Evolutionary conservation across 495 filamentous ascomycete species (phyloP).

Genomic region (Cercophora samala): DNA sequence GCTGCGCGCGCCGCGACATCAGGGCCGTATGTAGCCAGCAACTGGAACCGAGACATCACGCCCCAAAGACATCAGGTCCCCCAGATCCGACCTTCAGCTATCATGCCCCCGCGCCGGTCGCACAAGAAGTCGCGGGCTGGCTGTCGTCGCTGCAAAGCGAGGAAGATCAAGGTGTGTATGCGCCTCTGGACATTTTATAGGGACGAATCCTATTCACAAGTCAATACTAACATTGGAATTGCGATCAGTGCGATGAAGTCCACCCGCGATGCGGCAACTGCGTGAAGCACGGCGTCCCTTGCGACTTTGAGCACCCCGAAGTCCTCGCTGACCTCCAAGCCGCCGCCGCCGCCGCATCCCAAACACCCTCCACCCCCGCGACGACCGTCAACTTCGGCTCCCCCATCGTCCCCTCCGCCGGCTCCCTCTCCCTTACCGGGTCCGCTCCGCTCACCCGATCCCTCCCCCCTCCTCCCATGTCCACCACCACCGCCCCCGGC

Average conservation of each 20-base stretch:
- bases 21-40: slow-evolving; percentile 19
- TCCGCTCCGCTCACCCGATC: slow-evolving; percentile 37
- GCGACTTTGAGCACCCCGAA: slow-evolving; percentile 56
- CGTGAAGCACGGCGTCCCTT: slow-evolving; percentile 59
- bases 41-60: slow-evolving; percentile 1
- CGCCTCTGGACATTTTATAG: neutral
- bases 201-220: neutral
- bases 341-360: slow-evolving; percentile 15
- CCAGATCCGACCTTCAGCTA: neutral
- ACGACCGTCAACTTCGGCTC: slow-evolving; percentile 33
- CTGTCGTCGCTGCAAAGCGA: slow-evolving; percentile 57
- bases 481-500: slow-evolving; percentile 36
- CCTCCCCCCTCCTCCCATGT: slow-evolving; percentile 36
- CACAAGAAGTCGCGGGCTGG: slow-evolving; percentile 63
- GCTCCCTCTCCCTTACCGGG: slow-evolving; percentile 23
- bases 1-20: slow-evolving; percentile 21
- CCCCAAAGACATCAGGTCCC: slow-evolving; percentile 1
- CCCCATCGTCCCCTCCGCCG: slow-evolving; percentile 29
- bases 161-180: slow-evolving; percentile 59
- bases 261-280: slow-evolving; percentile 62
- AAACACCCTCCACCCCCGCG: slow-evolving; percentile 26
- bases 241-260: slow-evolving; percentile 57
- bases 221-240: slow-evolving; percentile 6
- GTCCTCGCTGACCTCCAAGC: slow-evolving; percentile 36
- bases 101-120: slow-evolving; percentile 56